Evolutionary conservation across 1,284 basidiomycete genomes (phyloP).

Genomic region (Pisolithus thermaeus): DNA sequence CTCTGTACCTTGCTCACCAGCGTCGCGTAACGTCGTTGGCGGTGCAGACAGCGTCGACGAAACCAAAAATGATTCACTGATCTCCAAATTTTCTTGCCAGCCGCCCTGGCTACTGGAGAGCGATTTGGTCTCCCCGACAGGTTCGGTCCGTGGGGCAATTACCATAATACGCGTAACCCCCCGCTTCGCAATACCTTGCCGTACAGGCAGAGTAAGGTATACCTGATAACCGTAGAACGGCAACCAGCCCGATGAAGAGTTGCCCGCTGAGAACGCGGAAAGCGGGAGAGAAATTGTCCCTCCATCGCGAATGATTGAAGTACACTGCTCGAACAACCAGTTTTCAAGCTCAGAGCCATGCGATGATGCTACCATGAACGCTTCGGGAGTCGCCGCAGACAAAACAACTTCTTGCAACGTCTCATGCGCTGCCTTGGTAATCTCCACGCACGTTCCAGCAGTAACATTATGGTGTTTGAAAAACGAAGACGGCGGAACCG

Average conservation of each 20-base stretch:
- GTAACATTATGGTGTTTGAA: conserved; percentile 21
- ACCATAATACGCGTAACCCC: conserved; percentile 58
- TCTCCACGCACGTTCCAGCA: neutral
- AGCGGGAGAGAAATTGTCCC: conserved; percentile 32
- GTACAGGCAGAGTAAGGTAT: conserved; percentile 60
- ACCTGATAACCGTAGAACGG: conserved; percentile 35
- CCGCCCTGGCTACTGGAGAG: conserved; percentile 21
- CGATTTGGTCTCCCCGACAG: neutral
- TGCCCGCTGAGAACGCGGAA: conserved; percentile 16
- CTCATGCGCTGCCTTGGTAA: conserved; percentile 19
- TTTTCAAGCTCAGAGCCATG: conserved; percentile 16
- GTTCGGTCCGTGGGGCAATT: conserved; percentile 26
- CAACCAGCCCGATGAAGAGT: conserved; percentile 6
- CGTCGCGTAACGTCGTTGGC: conserved; percentile 10
- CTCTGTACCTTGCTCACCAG: conserved; percentile 11
- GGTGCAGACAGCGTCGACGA: conserved; percentile 20
- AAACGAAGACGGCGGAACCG: conserved; percentile 24
- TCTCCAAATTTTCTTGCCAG: conserved; percentile 48
- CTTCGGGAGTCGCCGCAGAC: conserved; percentile 40
- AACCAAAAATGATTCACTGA: conserved; percentile 67
- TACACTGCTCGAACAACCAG: conserved; percentile 26
- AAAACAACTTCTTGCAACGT: conserved; percentile 40
- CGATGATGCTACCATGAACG: conserved; percentile 29
- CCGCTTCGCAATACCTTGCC: conserved; percentile 57
- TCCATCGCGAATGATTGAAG: conserved; percentile 45